These are phyloP conservation scores for Trametes versicolor DNA, from an alignment of 1,284 basidiomycete genomes.

Conservation along the genomic window DNA sequence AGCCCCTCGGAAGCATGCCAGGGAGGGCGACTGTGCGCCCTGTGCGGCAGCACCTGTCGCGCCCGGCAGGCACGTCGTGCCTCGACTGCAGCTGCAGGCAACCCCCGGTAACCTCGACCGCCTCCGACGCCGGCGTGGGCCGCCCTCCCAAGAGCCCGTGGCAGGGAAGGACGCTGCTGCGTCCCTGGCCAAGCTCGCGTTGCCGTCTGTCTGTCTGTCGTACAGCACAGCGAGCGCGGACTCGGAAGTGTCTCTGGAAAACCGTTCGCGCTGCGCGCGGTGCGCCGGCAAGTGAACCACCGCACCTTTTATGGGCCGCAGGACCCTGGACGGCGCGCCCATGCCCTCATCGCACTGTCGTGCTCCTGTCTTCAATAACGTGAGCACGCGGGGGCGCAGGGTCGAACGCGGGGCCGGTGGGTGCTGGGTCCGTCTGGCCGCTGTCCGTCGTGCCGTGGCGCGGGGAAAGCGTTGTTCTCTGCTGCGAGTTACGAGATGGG, in stretches of 20 bases:
- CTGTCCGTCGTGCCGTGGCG: constrained; percentile 15
- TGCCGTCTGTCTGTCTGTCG: neutral
- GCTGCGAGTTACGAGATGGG: constrained; percentile 11
- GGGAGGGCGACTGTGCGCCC: neutral
- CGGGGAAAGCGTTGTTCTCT: constrained; percentile 6
- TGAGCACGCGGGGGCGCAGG: neutral
- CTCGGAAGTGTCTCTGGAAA: neutral
- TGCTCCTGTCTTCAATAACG: neutral
- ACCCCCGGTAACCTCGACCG: constrained; percentile 1
- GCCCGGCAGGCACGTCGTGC: neutral
- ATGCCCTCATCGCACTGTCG: neutral
- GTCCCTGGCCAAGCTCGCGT: neutral
- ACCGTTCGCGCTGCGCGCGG: neutral
- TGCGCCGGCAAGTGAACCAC: constrained; percentile 2
- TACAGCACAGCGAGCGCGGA: neutral
- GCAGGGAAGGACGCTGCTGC: neutral
- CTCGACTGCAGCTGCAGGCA: neutral
- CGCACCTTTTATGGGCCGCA: neutral
- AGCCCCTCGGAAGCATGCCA: neutral
- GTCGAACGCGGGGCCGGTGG: neutral
- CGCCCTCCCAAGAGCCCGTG: neutral
- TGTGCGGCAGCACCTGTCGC: neutral
- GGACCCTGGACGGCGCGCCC: neutral
- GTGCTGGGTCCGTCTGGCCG: constrained; percentile 16
- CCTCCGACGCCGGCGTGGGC: neutral